phyloP scores from a whole-genome alignment of 177 flowering plant genomes.

The Vitis hybrid region DNA sequence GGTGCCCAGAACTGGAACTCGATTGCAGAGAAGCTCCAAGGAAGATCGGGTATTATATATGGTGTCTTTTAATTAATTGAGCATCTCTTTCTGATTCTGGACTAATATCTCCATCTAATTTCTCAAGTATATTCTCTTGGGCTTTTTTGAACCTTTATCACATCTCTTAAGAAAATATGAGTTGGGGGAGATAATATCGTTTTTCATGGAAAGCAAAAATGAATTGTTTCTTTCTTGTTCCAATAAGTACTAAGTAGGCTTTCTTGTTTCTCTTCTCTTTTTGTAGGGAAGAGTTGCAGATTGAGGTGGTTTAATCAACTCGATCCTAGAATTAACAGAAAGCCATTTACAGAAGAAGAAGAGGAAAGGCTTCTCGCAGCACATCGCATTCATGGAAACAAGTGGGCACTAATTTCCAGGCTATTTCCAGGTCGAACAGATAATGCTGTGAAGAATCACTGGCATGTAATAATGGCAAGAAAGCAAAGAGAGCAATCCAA shows the following conservation, averaged over 20 bases:
- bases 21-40: slow-evolving; percentile 79
- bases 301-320: slow-evolving; percentile 89
- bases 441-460: slow-evolving; percentile 84
- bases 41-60: slow-evolving; percentile 64
- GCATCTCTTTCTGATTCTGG: not conserved
- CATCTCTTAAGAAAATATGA: too few species aligned
- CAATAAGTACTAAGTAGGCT: not conserved
- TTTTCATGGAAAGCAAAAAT: too few species aligned
- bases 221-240: not conserved
- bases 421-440: slow-evolving; percentile 83
- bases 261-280: not conserved
- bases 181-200: too few species aligned
- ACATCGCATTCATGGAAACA: slow-evolving; percentile 75
- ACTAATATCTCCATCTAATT: not conserved
- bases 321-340: slow-evolving; percentile 77
- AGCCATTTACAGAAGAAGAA: slow-evolving; percentile 74
- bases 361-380: slow-evolving; percentile 75
- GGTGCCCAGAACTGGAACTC: slow-evolving; percentile 87
- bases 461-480: slow-evolving; percentile 89
- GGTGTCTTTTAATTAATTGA: too few species aligned
- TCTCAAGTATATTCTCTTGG: not conserved
- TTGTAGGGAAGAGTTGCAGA: slow-evolving; percentile 82
- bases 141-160: too few species aligned
- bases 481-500: slow-evolving; percentile 60
- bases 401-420: slow-evolving; percentile 78